Evolutionary conservation across 495 filamentous ascomycete species (phyloP).

Genomic region (Aspergillus sparsus): DNA sequence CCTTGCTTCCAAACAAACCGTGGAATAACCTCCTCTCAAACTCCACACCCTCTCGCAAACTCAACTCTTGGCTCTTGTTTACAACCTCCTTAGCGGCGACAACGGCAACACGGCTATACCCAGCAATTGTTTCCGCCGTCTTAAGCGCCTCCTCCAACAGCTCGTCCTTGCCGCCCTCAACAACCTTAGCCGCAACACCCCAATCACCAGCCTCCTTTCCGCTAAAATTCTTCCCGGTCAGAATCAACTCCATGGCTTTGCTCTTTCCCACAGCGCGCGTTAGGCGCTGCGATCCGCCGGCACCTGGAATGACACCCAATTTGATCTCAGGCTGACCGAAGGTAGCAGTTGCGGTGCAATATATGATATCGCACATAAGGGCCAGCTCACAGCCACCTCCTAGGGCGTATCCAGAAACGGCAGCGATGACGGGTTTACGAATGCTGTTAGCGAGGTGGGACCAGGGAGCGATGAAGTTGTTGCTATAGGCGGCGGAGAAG

Average conservation of each 20-base stretch:
- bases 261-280: conserved; percentile 85
- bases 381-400: conserved; percentile 96
- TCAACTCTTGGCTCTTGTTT: conserved; percentile 91
- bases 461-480: conserved; percentile 92
- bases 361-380: conserved; percentile 95
- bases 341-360: conserved; percentile 77
- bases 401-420: conserved; percentile 90
- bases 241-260: conserved; percentile 89
- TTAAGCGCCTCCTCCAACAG: conserved; percentile 74
- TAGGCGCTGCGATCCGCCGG: conserved; percentile 87
- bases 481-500: conserved; percentile 80
- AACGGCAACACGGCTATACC: conserved; percentile 75
- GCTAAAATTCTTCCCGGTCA: conserved; percentile 80
- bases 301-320: conserved; percentile 87
- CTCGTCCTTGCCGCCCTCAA: conserved; percentile 73
- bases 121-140: conserved; percentile 87
- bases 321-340: conserved; percentile 98
- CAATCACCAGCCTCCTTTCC: conserved; percentile 82
- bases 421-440: conserved; percentile 90
- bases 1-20: conserved; percentile 83
- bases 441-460: conserved; percentile 74
- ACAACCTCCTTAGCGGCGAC: conserved; percentile 97
- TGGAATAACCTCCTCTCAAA: conserved; percentile 94
- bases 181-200: conserved; percentile 83
- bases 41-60: conserved; percentile 86